Percentiles rank a stretch among this genome's conserved stretches.
Conservation (phyloP, 2,329 filamentous ascomycete species). For the Botryotinia narcissicola region DNA sequence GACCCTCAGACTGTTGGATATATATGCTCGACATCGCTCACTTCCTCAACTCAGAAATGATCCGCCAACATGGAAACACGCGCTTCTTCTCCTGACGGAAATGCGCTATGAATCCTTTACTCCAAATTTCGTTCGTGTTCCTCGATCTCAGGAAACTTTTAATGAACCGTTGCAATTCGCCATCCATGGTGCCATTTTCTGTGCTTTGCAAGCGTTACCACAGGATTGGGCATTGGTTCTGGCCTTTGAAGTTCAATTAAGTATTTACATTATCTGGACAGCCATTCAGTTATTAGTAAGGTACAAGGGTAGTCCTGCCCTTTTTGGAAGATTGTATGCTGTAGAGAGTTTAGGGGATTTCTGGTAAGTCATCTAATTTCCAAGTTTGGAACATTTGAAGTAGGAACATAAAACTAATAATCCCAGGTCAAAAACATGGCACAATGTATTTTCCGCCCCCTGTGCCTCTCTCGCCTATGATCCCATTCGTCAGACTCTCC, state of each 20-base stretch:
- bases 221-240: conserved; percentile 40
- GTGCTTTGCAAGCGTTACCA: conserved; percentile 40
- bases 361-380: conserved; percentile 36
- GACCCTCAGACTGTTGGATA: conserved; percentile 43
- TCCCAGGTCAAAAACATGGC: conserved; percentile 43
- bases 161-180: conserved; percentile 40
- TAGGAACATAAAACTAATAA: neutral
- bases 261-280: conserved; percentile 45
- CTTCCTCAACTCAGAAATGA: conserved; percentile 32
- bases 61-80: conserved; percentile 36
- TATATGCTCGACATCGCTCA: conserved; percentile 40
- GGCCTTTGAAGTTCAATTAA: conserved; percentile 41
- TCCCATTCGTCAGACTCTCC: conserved; percentile 39
- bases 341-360: conserved; percentile 41
- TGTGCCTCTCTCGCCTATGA: conserved; percentile 42
- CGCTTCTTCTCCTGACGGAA: conserved; percentile 42
- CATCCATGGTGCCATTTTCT: conserved; percentile 40
- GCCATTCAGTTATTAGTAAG: conserved; percentile 40
- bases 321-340: conserved; percentile 43
- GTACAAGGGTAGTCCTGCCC: conserved; percentile 41
- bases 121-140: conserved; percentile 41
- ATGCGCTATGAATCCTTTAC: conserved; percentile 45
- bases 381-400: neutral
- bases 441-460: conserved; percentile 43
- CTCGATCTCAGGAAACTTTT: conserved; percentile 38